Evolutionary conservation across 2,329 filamentous ascomycete species (phyloP).

Genomic region (Knufia petricola): DNA sequence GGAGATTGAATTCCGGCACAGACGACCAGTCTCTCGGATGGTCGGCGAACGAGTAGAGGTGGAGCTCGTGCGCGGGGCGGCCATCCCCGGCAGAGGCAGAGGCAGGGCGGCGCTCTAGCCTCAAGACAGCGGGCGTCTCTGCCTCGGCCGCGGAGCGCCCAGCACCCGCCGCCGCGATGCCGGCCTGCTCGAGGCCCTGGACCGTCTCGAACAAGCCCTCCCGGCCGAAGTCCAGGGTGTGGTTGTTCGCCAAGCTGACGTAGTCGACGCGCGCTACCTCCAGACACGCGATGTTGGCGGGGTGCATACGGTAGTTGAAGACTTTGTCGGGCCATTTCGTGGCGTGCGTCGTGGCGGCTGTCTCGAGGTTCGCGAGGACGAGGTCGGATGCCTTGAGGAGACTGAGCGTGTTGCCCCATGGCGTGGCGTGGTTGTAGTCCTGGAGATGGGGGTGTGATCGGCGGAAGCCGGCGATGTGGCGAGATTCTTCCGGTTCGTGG

Average conservation of each 20-base stretch:
- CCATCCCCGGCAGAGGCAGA: not conserved
- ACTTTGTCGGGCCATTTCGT: slow-evolving; percentile 31
- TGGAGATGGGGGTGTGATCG: slow-evolving; percentile 19
- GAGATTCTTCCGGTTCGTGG: slow-evolving; percentile 23
- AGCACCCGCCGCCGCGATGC: slow-evolving; percentile 27
- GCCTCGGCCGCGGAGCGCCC: slow-evolving; percentile 27
- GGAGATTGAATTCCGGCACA: slow-evolving; percentile 29
- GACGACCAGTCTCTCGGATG: slow-evolving; percentile 29
- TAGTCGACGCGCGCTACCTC: slow-evolving; percentile 28
- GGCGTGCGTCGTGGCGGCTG: slow-evolving; percentile 27
- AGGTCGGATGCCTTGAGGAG: slow-evolving; percentile 28
- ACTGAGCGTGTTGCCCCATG: slow-evolving; percentile 30
- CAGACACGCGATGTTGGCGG: slow-evolving; percentile 28
- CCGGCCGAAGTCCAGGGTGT: slow-evolving; percentile 30
- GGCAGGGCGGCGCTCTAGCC: slow-evolving; percentile 9
- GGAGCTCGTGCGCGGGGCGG: slow-evolving; percentile 20
- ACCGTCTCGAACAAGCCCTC: slow-evolving; percentile 30
- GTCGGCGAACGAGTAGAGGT: slow-evolving; percentile 31
- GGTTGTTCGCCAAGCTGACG: slow-evolving; percentile 32
- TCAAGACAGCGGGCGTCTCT: slow-evolving; percentile 24
- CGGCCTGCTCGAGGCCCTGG: slow-evolving; percentile 22
- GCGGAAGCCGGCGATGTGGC: slow-evolving; percentile 14
- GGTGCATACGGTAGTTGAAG: slow-evolving; percentile 35
- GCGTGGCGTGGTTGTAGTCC: slow-evolving; percentile 24
- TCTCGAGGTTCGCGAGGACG: slow-evolving; percentile 34